Evolutionary conservation across 179 eudicot genomes (phyloP), one percentile per base, ranked within the genome.

Genomic region (Carnegiea gigantea): DNA sequence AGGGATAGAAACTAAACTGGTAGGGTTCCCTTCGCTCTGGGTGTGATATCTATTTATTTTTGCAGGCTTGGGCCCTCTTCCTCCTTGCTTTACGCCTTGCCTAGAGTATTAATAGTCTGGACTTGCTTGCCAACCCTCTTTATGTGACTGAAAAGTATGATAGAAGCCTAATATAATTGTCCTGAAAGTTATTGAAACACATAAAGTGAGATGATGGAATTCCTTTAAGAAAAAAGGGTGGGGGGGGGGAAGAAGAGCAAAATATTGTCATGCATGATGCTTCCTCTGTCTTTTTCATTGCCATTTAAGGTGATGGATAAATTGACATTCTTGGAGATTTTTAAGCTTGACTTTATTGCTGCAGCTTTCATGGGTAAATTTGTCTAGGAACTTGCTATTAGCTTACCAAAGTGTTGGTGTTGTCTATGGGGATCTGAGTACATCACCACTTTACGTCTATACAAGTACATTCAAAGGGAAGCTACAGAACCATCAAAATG

Each of bases 371-470:
- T 85, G 89, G 97, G 82, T 84, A 78, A 88, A 81, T 65, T 79
- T 90, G 51, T 84, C 92, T 30, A 87, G 88, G 86, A 91, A 88
- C 88, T 84, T 93, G 57, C 49, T 93, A 44, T 89, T 93, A 77
- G 97, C 97, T 30, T 93, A 89, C 86, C 98, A 93, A 86, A 92
- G 96, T 87, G 82, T 93, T 77, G 98, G 98, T 73, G 92, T 93
- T 77, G 91, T 93, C 17, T 93, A 89, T 75, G 96, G 98, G 70
- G 98, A 93, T 86, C 86, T 92, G 87, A 91, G 94, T 79, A 92
- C 96, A 59, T 93, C 98, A 38, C 98, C 98, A 26, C 96, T 93
- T n/a, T 93, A 93, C 78, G 98, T 92, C 38, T 93, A 84, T 80
- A 88, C 86, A 74, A 90, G 96, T 88, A 86, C 86, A 79, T 92